phyloP scores from a whole-genome alignment of 768 basidiomycete species.

The Plicaturopsis crispa region DNA sequence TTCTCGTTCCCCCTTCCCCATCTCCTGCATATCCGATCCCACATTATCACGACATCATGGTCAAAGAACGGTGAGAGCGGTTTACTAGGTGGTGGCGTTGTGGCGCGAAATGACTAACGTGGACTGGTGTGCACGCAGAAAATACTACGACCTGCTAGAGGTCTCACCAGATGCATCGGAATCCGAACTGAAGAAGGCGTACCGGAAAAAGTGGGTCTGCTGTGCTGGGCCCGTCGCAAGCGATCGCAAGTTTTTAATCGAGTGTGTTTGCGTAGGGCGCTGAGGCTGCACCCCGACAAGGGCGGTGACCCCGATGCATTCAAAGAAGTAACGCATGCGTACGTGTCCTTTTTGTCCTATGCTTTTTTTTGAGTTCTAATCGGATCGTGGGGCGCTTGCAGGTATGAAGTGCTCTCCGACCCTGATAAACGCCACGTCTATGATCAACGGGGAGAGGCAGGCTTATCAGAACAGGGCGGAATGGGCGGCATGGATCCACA shows the following conservation, averaged over 20 bases:
- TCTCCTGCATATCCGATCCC: no score
- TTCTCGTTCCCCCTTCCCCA: no score
- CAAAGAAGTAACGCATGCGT: constrained; percentile 97
- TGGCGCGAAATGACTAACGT: no score
- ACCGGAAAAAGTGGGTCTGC: constrained; percentile 74
- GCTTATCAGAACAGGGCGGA: constrained; percentile 76
- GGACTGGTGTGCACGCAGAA: no score
- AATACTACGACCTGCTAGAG: constrained; percentile 91
- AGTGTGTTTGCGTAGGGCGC: constrained; percentile 42
- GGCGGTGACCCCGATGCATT: constrained; percentile 95
- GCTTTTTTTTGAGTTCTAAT: constrained; percentile 5
- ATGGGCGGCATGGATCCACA: constrained; percentile 98
- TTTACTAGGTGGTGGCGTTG: no score
- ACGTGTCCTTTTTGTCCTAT: constrained; percentile 26
- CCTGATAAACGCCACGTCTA: constrained; percentile 75
- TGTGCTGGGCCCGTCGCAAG: constrained; percentile 1
- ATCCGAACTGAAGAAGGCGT: constrained; percentile 87
- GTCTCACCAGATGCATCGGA: constrained; percentile 75
- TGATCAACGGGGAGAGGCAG: constrained; percentile 90
- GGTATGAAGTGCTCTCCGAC: constrained; percentile 92
- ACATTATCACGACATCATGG: constrained; percentile 34
- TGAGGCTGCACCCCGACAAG: constrained; percentile 87
- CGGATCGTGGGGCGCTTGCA: constrained; percentile 20
- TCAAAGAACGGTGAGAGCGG: constrained; percentile 67
- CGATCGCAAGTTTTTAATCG: constrained; percentile 4